Conservation (phyloP, 1,284 basidiomycete genomes). For the Moniliophthora roreri region DNA sequence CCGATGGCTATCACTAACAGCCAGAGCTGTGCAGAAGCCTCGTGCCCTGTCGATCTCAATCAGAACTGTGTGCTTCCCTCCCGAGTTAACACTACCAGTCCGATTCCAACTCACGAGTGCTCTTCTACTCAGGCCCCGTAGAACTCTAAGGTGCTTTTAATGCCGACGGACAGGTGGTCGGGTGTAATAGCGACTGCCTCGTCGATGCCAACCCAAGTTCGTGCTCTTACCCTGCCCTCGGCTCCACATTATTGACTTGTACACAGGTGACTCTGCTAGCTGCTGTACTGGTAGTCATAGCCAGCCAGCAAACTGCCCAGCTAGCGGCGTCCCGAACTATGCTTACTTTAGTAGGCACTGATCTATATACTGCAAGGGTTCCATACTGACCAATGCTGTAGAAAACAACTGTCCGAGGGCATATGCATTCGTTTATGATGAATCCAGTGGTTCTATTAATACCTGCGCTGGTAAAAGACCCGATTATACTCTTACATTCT, state of each 20-base stretch:
- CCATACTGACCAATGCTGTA: not conserved
- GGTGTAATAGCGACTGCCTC: slow-evolving; percentile 24
- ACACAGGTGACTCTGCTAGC: slow-evolving; percentile 31
- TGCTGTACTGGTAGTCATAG: slow-evolving; percentile 19
- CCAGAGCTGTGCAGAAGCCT: slow-evolving; percentile 46
- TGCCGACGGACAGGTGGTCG: too few relatives aligned
- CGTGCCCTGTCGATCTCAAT: slow-evolving; percentile 55
- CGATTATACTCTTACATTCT: too few relatives aligned
- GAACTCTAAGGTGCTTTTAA: too few relatives aligned
- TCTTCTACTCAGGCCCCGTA: too few relatives aligned
- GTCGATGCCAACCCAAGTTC: not conserved
- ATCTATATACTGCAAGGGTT: not conserved
- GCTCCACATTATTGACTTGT: not conserved
- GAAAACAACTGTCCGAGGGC: too few relatives aligned
- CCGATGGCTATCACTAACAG: slow-evolving; percentile 55
- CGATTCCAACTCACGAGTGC: not conserved
- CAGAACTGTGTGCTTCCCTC: slow-evolving; percentile 36
- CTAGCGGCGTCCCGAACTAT: slow-evolving; percentile 13
- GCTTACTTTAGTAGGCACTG: slow-evolving; percentile 15
- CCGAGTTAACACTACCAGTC: not conserved
- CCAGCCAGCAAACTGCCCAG: slow-evolving; percentile 14
- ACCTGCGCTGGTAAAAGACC: too few relatives aligned
- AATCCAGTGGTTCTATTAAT: too few relatives aligned
- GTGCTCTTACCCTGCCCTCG: not conserved
- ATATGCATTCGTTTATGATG: too few relatives aligned